Percentiles rank a stretch among this genome's conserved stretches.
Conservation (phyloP, 73 alveolate species). For the Uronychia binucleata region DNA sequence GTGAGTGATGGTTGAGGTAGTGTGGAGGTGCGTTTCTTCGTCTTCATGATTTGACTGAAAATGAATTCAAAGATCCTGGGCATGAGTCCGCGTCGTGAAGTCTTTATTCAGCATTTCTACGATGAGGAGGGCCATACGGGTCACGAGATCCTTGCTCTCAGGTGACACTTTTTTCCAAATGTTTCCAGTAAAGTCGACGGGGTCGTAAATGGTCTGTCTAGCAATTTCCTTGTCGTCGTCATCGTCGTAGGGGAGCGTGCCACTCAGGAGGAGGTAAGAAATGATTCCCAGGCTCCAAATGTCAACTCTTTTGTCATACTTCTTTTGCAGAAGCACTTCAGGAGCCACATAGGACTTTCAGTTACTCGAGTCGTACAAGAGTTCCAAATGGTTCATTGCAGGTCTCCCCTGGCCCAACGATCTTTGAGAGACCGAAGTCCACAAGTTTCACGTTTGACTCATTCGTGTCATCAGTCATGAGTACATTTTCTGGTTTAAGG, state of each 20-base stretch:
- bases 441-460: conserved; percentile 75
- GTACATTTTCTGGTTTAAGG: conserved; percentile 86
- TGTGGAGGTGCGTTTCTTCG: no score
- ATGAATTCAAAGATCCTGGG: no score
- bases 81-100: neutral
- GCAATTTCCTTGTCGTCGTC: conserved; percentile 72
- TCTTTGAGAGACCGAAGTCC: conserved; percentile 91
- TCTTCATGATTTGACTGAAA: no score
- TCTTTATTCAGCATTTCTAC: neutral
- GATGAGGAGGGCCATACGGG: neutral
- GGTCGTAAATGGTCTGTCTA: conserved; percentile 68
- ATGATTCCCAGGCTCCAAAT: conserved; percentile 73
- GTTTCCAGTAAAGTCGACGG: conserved; percentile 21
- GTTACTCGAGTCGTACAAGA: neutral
- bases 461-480: conserved; percentile 67
- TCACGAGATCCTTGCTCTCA: conserved; percentile 14
- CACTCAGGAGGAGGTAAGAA: conserved; percentile 64
- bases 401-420: conserved; percentile 85
- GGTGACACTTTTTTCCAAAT: conserved; percentile 23
- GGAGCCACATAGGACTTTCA: conserved; percentile 70
- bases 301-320: conserved; percentile 69
- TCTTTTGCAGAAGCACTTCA: conserved; percentile 60
- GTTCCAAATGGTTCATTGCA: conserved; percentile 90
- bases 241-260: conserved; percentile 75
- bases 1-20: no score